These are phyloP conservation scores for Cymbomonas tetramitiformis DNA, from an alignment of 139 green algal species.

Conservation along the genomic window DNA sequence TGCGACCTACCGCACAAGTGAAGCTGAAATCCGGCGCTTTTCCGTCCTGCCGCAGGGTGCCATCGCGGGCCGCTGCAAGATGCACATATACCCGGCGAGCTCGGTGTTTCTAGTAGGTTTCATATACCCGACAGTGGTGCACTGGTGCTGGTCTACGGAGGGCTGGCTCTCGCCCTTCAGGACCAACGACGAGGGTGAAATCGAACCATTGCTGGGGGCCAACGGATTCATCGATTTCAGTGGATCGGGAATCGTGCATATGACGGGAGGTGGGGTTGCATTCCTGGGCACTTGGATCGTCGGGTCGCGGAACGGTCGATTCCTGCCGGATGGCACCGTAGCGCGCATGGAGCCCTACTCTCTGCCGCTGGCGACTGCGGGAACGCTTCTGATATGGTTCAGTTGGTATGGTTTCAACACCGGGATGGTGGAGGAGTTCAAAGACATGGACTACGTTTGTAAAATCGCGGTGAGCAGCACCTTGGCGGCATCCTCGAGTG, in stretches of 20 bases:
- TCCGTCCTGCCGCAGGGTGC: constrained; percentile 30
- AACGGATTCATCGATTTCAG: constrained; percentile 10
- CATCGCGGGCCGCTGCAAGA: constrained; percentile 31
- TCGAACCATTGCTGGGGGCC: neutral
- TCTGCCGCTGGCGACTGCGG: constrained; percentile 28
- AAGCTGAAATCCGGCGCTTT: too few relatives aligned
- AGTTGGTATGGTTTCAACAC: constrained; percentile 48
- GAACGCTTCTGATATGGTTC: constrained; percentile 54
- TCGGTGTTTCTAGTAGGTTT: constrained; percentile 27
- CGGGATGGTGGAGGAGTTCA: constrained; percentile 31
- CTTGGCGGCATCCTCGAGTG: constrained; percentile 34
- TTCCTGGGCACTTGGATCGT: constrained; percentile 14
- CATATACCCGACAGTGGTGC: constrained; percentile 32
- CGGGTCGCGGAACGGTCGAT: constrained; percentile 21
- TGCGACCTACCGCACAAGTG: too few relatives aligned
- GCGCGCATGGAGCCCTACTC: constrained; percentile 20
- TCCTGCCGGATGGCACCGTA: constrained; percentile 17
- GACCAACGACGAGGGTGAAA: too few relatives aligned
- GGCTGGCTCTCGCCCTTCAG: constrained; percentile 30
- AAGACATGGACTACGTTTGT: neutral
- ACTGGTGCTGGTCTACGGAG: constrained; percentile 25
- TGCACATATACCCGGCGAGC: constrained; percentile 34
- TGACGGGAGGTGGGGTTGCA: constrained; percentile 18
- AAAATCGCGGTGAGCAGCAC: constrained; percentile 45
- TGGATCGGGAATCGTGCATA: constrained; percentile 33